Conservation (phyloP, 2,329 filamentous ascomycete genomes). For the Cladophialophora bantiana region DNA sequence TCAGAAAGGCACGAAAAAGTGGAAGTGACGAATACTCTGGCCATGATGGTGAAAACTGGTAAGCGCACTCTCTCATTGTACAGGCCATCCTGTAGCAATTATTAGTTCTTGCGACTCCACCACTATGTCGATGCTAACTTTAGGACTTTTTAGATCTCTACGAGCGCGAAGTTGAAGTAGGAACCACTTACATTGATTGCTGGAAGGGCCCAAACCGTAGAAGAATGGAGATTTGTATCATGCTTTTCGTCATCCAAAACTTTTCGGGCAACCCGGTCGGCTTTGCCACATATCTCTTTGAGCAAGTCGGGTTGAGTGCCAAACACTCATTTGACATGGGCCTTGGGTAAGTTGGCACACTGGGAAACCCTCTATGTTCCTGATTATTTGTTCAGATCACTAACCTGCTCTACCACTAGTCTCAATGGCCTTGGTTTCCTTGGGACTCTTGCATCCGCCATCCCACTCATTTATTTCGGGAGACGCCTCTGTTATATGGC, state of each 20-base stretch:
- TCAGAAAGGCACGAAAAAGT: not conserved
- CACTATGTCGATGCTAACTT: not conserved
- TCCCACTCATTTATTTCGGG: conserved; percentile 3
- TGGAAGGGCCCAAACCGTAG: conserved; percentile 46
- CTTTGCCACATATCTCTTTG: conserved; percentile 50
- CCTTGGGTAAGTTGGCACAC: conserved; percentile 62
- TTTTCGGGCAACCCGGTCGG: conserved; percentile 42
- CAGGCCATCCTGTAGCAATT: not conserved
- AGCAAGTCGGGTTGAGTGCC: conserved; percentile 48
- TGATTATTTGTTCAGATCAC: not conserved
- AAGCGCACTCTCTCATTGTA: not conserved
- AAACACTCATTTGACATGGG: conserved; percentile 63
- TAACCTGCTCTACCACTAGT: conserved; percentile 43
- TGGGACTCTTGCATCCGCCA: conserved; percentile 2
- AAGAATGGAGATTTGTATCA: conserved; percentile 51
- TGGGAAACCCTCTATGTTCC: conserved; percentile 55
- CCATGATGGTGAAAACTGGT: conserved; percentile 10
- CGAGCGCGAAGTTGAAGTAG: conserved; percentile 41
- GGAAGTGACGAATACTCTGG: conserved; percentile 4
- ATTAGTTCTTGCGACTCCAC: not conserved
- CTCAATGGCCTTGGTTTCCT: conserved; percentile 45
- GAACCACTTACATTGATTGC: conserved; percentile 44
- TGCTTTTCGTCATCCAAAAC: conserved; percentile 48
- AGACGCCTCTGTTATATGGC: conserved; percentile 42
- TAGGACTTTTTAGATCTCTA: not conserved